These are phyloP conservation scores for Solanum raphanifolium DNA, from an alignment of 257 asterid genomes.

Conservation along the genomic window DNA sequence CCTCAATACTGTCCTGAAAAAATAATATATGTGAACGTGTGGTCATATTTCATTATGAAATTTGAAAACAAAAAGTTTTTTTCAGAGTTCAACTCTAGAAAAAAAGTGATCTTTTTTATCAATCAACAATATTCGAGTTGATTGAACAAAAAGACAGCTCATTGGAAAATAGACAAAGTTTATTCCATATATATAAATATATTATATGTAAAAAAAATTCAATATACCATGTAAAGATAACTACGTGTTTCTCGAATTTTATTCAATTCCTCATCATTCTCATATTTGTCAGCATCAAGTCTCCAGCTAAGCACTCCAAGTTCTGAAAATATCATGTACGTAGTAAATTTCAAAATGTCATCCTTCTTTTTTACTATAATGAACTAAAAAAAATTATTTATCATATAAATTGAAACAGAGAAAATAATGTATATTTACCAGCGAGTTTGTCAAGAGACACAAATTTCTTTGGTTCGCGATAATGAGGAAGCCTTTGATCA, in stretches of 20 bases:
- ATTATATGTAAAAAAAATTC: not conserved
- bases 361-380: not conserved
- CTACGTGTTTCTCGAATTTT: constrained; percentile 77
- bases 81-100: too few relatives aligned
- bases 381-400: not conserved
- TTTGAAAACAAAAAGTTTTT: too few relatives aligned
- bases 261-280: constrained; percentile 75
- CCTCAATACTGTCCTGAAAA: constrained; percentile 67
- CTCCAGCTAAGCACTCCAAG: constrained; percentile 93
- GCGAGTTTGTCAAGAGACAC: constrained; percentile 73
- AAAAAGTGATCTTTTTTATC: too few relatives aligned
- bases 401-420: not conserved
- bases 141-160: not conserved
- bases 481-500: constrained; percentile 87
- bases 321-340: constrained; percentile 20
- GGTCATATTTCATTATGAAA: not conserved
- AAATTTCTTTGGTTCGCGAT: constrained; percentile 57
- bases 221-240: constrained; percentile 64
- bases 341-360: not conserved
- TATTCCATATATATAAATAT: not conserved
- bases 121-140: not conserved
- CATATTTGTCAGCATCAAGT: constrained; percentile 76
- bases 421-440: constrained; percentile 17
- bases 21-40: not conserved
- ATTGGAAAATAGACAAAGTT: not conserved